Base-by-base conservation (phyloP, 495 filamentous ascomycete species). In the Cladorrhinum samala region DNA sequence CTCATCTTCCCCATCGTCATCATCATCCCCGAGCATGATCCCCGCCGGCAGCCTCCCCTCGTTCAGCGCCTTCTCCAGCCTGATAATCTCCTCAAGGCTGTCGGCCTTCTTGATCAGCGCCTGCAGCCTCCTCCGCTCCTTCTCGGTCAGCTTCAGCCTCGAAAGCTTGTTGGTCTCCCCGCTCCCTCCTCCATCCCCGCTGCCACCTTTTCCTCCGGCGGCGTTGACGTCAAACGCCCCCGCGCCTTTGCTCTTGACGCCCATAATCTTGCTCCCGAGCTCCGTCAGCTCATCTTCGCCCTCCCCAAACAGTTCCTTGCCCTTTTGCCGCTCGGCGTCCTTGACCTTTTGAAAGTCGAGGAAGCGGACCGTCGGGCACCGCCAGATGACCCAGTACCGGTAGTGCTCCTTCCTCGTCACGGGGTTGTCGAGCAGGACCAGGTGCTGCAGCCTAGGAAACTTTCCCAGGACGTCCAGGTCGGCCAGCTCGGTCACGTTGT, bases 331-430 rank as follows among this genome's bases (percentile, higher is more conserved):
- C 75, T 99, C 94, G 1, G 74, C 82, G 44, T 91, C 81, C 65
- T 89, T 94, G 25, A 97, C 89, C 71, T 93, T 94, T 49, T 83
- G 79, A 68, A 90, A 96, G 72, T 99, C 94, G 42, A 99, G 77
- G 74, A 96, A 96, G 33, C 91, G 86, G 20, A 99, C 81, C 18
- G 75, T 77, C 3, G 91, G 90, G 60, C 84, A 85, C 42, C 85
- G 80, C 87, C 87, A 96, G 62, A 99, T 81, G 36, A 95, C 71
- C 86, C 87, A 99, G 69, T 84, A 84, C 14, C 93, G 83, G 71
- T 96, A 99, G 68, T 97, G 69, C 93, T 97, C 91, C 71, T 93
- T 93, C 71, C 86, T 85, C 21, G 86, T 82, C 18, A 97, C 86
- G 0, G 93, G 91, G 59, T 97, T 97, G 54, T 92, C 91, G 53